Evolutionary conservation across 768 basidiomycete genomes (phyloP).

Genomic region (Mycena polygramma): DNA sequence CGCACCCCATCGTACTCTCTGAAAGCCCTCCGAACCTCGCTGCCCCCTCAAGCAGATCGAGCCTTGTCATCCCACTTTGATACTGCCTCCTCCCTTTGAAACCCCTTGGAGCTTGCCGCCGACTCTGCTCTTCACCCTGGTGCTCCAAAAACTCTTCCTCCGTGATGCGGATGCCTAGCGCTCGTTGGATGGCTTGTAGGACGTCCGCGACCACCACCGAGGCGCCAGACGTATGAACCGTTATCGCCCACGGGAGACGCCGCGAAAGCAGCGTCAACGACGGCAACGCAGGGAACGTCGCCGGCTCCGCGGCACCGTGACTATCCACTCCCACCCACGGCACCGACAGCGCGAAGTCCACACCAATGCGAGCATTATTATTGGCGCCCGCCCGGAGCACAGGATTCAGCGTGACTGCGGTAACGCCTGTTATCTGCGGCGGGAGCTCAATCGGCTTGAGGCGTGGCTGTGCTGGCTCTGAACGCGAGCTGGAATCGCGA

Average conservation of each 20-base stretch:
- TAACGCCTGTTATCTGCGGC: slow-evolving; percentile 20
- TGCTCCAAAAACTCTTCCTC: slow-evolving; percentile 18
- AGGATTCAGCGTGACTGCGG: slow-evolving; percentile 12
- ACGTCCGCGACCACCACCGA: slow-evolving; percentile 25
- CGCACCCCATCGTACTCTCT: slow-evolving; percentile 17
- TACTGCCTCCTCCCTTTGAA: background rate
- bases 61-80: slow-evolving; percentile 9
- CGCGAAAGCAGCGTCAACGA: slow-evolving; percentile 28
- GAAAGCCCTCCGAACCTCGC: slow-evolving; percentile 25
- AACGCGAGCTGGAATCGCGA: background rate
- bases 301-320: background rate
- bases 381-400: slow-evolving; percentile 13
- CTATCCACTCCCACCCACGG: background rate
- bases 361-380: background rate
- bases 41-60: slow-evolving; percentile 11
- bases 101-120: background rate
- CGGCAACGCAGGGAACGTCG: slow-evolving; percentile 30
- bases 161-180: slow-evolving; percentile 8
- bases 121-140: background rate
- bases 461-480: slow-evolving; percentile 3
- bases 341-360: background rate
- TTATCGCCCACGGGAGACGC: slow-evolving; percentile 31
- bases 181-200: background rate
- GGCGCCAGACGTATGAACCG: slow-evolving; percentile 25
- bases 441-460: slow-evolving; percentile 12